Evolutionary conservation across 371 early-diverging fungal species (phyloP), one percentile per base, ranked within the genome.

Genomic region (Paraphysoderma sedebokerense): DNA sequence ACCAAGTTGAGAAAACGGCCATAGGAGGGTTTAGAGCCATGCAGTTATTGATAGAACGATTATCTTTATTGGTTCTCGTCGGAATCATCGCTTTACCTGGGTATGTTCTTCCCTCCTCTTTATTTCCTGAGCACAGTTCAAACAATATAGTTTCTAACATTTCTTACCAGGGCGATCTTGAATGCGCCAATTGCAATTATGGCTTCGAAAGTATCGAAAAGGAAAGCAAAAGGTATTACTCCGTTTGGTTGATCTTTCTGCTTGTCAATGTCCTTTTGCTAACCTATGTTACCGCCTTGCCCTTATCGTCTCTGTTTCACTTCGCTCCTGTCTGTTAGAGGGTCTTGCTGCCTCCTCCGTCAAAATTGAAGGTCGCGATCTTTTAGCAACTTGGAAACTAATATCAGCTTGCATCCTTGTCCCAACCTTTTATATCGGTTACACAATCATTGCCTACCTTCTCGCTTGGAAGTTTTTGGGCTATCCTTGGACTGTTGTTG

Each of bases 311-410:
- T 17, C 34, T 19, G 6, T 32, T 5, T 46, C 13, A 47, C 36
- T 34, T 22, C 41, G n/a, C 32, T 53, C 34, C 28, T 47, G 9
- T 48, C 23, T 26, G 40, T 38, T 51, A 68, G 89, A 90, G 56
- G 98, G 96, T 0, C 65, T 86, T 41, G 81, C 78, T 0, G 79
- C 72, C 15, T 92, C 92, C 7, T 77, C 79, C 23, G 95, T 97
- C 46, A 97, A 97, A 57, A 76, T 96, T 51, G 72, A 72, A 27
- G 98, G 89, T 17, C 74, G 80, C 35, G 98, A 97, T 59, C 96
- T 97, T 7, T 60, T 96, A 9, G 88, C 91, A 0, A 92, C 96
- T 13, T 96, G 97, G 98, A 95, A 95, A 54, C 67, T 93, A 6
- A 60, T 90, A n/a, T 81, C 85, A 11, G 82, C 82, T 4, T 56